Evolutionary conservation across 345 rosid genomes (phyloP).

Genomic region (Eucalyptus camaldulensis): DNA sequence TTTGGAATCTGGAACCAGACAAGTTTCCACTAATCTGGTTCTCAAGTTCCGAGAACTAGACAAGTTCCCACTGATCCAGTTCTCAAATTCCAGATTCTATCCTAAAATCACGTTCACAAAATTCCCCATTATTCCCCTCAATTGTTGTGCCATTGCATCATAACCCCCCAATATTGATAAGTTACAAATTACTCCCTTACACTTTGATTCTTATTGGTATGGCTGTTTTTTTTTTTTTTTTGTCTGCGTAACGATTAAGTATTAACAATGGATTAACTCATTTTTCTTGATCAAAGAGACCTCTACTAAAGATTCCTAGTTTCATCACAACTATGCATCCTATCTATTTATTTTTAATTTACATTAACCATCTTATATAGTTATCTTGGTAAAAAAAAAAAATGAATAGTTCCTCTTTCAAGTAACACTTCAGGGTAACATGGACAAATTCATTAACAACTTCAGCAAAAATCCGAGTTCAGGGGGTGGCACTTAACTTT

Average conservation of each 20-base stretch:
- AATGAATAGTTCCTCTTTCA: neutral
- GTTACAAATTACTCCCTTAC: neutral
- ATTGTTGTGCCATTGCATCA: neutral
- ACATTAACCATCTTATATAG: neutral
- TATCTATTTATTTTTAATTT: neutral
- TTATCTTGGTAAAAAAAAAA: neutral
- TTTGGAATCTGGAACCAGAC: no score
- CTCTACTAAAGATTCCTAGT: neutral
- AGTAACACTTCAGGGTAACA: neutral
- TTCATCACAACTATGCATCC: neutral
- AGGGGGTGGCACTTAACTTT: no score
- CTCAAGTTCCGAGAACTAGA: no score
- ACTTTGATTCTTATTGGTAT: neutral
- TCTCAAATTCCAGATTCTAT: no score
- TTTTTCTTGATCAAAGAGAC: neutral
- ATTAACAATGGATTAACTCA: neutral
- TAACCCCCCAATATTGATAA: neutral
- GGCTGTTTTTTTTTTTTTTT: neutral
- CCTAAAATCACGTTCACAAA: no score
- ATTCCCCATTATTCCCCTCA: neutral
- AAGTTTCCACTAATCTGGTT: rapidly evolving
- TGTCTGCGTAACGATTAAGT: neutral
- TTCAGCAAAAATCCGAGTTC: neutral
- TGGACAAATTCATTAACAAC: neutral
- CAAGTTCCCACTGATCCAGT: no score